Base-by-base conservation (phyloP, 2,329 filamentous ascomycete species). In the Neodidymelliopsis sp. region DNA sequence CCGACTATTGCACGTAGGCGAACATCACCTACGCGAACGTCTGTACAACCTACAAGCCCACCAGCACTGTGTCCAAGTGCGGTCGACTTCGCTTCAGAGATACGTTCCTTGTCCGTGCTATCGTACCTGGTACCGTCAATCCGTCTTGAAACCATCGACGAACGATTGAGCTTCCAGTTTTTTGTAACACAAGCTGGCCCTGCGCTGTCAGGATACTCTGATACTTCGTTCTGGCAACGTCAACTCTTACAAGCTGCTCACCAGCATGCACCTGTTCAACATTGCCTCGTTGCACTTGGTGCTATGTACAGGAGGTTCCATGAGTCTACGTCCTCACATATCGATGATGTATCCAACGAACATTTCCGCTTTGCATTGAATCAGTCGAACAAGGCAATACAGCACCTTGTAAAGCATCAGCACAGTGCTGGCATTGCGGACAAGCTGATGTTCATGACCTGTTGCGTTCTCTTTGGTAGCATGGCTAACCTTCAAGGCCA, bases 401-500 rank as follows among this genome's bases (percentile, higher is more conserved):
- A 62, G 15, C 47, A 49, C 15, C 29, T 70, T 5, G 22, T 70
- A 2, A 50, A 49, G 25, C 40, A 62, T 6, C 52, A 48, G 11
- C 18, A 25, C 2, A 31, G 40, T 8, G 44, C 34, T 6, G 27
- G 22, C 12, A 43, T 55, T 15, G 41, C 45, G 6, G 59, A 70
- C 9, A 70, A 58, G 41, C 45, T 69, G 15, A 66, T 63, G 15
- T 40, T 69, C 20, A 63, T 72, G 63, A 66, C 66, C 16, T 64
- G 57, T 16, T 65, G 63, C 30, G 53, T 72, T 6, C 43, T 71
- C 2, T 70, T 70, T 47, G 57, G 60, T 38, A 69, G 57, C 41
- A 58, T 70, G 50, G 62, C 64, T 10, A 68, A 66, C 30, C 57
- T 72, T 3, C 66, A 71, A 47, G 65, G 67, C 7, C 65, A 71